Evolutionary conservation across 768 basidiomycete genomes (phyloP).

Genomic region (Auriculariales sp.): DNA sequence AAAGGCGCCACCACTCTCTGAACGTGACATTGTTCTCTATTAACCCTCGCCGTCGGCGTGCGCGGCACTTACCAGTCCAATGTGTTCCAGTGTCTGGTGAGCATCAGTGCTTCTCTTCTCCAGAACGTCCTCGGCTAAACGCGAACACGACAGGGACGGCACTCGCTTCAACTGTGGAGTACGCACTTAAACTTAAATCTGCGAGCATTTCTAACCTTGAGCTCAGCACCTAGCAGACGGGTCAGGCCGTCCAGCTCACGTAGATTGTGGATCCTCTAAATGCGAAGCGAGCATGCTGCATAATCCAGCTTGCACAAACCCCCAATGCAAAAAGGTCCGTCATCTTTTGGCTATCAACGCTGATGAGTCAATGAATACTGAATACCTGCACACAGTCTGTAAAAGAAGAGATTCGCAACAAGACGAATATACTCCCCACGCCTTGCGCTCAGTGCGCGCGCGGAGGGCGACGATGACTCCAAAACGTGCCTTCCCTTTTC

Average conservation of each 20-base stretch:
- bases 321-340: not conserved
- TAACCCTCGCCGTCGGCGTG: not conserved
- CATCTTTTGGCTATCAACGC: no score
- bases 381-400: not conserved
- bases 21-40: no score
- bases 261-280: not conserved
- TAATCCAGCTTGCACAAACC: not conserved
- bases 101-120: not conserved
- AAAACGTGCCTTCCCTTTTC: no score
- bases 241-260: not conserved
- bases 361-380: no score
- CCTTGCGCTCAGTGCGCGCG: not conserved
- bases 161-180: not conserved
- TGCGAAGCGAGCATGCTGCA: not conserved
- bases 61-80: not conserved
- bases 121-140: not conserved
- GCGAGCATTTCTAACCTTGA: not conserved
- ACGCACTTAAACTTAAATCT: not conserved
- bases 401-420: slow-evolving; percentile 1
- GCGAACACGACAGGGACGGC: not conserved
- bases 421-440: not conserved
- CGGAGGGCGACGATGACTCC: not conserved
- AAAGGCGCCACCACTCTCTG: not conserved
- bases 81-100: not conserved
- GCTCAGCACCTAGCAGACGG: not conserved